Evolutionary conservation across 768 basidiomycete genomes (phyloP).

Genomic region (Zangia roseola): DNA sequence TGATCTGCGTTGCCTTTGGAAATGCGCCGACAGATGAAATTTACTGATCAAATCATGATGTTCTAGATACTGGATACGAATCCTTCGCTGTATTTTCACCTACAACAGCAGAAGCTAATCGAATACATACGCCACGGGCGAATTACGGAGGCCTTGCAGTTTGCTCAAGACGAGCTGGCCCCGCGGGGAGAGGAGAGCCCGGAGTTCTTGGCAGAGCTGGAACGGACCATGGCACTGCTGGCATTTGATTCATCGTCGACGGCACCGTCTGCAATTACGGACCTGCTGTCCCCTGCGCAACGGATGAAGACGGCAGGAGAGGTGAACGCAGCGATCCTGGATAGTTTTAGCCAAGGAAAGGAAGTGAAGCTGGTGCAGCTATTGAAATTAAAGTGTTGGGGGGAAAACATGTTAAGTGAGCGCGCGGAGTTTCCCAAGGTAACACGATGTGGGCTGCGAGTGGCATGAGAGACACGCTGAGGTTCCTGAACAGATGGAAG

Average conservation of each 20-base stretch:
- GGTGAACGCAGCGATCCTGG: constrained; percentile 93
- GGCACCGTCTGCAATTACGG: constrained; percentile 61
- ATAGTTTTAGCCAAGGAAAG: constrained; percentile 87
- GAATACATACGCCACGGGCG: constrained; percentile 87
- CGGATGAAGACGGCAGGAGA: constrained; percentile 93
- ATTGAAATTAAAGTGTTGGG: constrained; percentile 85
- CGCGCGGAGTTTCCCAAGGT: constrained; percentile 81
- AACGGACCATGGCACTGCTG: constrained; percentile 91
- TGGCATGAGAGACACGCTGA: constrained; percentile 27
- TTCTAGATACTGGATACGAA: constrained; percentile 94
- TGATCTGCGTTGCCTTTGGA: constrained; percentile 46
- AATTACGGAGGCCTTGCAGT: constrained; percentile 76
- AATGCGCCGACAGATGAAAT: not conserved
- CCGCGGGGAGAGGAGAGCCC: constrained; percentile 94
- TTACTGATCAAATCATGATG: constrained; percentile 19
- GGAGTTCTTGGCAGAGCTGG: constrained; percentile 88
- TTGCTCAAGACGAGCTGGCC: constrained; percentile 92
- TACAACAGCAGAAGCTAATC: constrained; percentile 94
- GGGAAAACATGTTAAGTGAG: constrained; percentile 75
- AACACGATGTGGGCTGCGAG: constrained; percentile 20
- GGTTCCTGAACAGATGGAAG: constrained; percentile 29
- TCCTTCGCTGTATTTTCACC: constrained; percentile 88
- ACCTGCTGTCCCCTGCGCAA: constrained; percentile 82
- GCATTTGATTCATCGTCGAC: constrained; percentile 68
- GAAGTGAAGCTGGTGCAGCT: constrained; percentile 87